Evolutionary conservation across 2,329 filamentous ascomycete genomes (phyloP).

Genomic region (Aspergillus fumigatus): DNA sequence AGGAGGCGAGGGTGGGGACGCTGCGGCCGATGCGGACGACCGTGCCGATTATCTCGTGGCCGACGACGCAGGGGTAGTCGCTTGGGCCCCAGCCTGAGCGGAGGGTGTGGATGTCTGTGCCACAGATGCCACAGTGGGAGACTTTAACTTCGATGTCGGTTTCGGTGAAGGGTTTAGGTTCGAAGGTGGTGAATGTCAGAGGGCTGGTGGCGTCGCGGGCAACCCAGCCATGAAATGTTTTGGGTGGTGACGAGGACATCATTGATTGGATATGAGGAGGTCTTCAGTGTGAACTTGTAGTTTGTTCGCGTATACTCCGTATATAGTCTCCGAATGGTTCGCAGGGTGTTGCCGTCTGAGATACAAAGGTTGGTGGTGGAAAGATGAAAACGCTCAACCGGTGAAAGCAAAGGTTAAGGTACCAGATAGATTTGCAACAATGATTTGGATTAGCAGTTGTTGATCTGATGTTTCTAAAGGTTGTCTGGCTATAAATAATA

Average conservation of each 20-base stretch:
- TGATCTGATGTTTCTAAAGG: neutral
- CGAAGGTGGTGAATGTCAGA: slow-evolving; percentile 32
- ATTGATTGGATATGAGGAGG: neutral
- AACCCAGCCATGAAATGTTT: slow-evolving; percentile 40
- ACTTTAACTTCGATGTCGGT: slow-evolving; percentile 64
- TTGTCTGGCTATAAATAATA: neutral
- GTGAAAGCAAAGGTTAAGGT: neutral
- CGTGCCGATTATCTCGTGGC: slow-evolving; percentile 62
- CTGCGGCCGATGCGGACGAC: slow-evolving; percentile 50
- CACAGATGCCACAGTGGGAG: slow-evolving; percentile 64
- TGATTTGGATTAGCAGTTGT: neutral
- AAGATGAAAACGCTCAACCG: neutral
- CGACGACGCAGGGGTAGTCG: slow-evolving; percentile 50
- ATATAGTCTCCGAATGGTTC: neutral
- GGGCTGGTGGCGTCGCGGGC: slow-evolving; percentile 30
- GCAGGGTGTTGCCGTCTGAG: neutral
- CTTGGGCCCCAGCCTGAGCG: slow-evolving; percentile 46
- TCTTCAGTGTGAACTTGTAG: no score
- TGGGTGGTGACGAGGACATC: slow-evolving; percentile 7
- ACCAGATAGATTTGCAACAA: neutral
- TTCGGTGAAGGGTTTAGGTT: slow-evolving; percentile 47
- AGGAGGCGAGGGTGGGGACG: slow-evolving; percentile 26
- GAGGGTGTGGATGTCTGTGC: slow-evolving; percentile 57
- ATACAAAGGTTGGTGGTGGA: neutral
- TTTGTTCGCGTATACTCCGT: neutral